These are phyloP conservation scores for Tetrahymena thermophila DNA, from an alignment of 73 alveolate species.

Conservation along the genomic window DNA sequence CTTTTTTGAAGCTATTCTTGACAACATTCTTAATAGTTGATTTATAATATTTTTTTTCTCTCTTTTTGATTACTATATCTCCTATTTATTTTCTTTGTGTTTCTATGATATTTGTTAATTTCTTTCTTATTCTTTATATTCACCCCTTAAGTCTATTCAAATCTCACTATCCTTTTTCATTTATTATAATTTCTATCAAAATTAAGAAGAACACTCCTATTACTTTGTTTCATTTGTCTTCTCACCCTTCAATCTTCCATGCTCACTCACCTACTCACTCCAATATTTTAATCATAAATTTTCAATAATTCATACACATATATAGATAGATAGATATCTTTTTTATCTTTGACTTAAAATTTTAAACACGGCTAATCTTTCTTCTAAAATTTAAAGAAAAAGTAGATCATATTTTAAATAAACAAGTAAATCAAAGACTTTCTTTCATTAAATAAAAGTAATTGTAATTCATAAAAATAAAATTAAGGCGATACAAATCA, in stretches of 20 bases:
- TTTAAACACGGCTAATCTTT: not conserved
- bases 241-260: not conserved
- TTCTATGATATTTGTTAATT: not conserved
- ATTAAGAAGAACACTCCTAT: not conserved
- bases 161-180: not conserved
- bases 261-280: no score
- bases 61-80: not conserved
- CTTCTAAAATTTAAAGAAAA: not conserved
- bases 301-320: not conserved
- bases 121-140: not conserved
- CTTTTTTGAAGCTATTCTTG: not conserved
- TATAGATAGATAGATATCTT: not conserved
- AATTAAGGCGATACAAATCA: not conserved
- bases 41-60: not conserved
- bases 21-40: not conserved
- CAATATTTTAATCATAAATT: no score
- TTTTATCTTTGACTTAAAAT: not conserved
- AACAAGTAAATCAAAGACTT: not conserved
- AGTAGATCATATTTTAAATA: not conserved
- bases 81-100: not conserved
- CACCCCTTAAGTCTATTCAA: not conserved
- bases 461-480: not conserved
- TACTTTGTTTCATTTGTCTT: not conserved
- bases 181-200: not conserved
- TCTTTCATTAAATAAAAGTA: not conserved